Evolutionary conservation across 352 stramenopile species (phyloP).

Genomic region (Phytophthora sp.): DNA sequence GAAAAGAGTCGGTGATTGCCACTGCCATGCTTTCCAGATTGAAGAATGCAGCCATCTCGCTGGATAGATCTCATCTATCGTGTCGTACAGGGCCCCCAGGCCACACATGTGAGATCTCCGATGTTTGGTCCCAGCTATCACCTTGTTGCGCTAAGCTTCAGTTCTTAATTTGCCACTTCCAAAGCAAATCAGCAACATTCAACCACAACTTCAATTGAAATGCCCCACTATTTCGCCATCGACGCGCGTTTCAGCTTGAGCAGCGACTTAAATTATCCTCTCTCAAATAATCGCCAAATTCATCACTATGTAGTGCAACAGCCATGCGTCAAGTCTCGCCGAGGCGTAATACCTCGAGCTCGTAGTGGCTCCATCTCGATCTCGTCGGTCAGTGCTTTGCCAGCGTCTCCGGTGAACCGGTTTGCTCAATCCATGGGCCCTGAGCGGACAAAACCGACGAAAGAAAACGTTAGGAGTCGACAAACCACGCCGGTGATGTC

Average conservation of each 20-base stretch:
- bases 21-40: neutral
- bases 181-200: neutral
- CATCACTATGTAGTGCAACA: neutral
- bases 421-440: slow-evolving; percentile 35
- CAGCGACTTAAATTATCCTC: slow-evolving; percentile 11
- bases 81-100: neutral
- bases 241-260: slow-evolving; percentile 36
- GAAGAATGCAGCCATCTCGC: slow-evolving; percentile 12
- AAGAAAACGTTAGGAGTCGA: slow-evolving; percentile 18
- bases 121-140: neutral
- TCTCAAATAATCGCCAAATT: neutral
- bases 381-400: slow-evolving; percentile 9
- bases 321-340: slow-evolving; percentile 4
- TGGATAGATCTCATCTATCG: slow-evolving; percentile 31
- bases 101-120: slow-evolving; percentile 21
- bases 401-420: slow-evolving; percentile 29
- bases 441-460: neutral
- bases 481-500: slow-evolving; percentile 31
- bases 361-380: slow-evolving; percentile 39
- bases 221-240: slow-evolving; percentile 37
- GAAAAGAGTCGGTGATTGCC: slow-evolving; percentile 20
- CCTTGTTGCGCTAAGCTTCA: slow-evolving; percentile 8
- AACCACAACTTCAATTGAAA: neutral
- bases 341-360: slow-evolving; percentile 15
- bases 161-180: slow-evolving; percentile 12